Base-by-base conservation (phyloP, 345 rosid genomes). In the Odontarrhena argentea region DNA sequence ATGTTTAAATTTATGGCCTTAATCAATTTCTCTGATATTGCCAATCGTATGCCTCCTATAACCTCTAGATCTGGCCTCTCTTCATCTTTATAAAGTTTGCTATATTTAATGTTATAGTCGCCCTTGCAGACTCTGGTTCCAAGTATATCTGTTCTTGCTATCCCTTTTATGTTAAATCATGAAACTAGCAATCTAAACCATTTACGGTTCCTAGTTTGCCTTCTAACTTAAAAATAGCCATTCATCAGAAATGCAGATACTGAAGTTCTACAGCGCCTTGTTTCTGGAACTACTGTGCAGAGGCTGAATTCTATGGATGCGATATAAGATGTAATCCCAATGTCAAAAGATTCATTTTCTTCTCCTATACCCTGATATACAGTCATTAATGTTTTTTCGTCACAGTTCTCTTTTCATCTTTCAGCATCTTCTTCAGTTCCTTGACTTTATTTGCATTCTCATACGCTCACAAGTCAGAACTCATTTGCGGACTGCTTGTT, bases 281-380 rank as follows among this genome's bases (percentile, higher is more conserved):
- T 86, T 69, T 79, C 86, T 57, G 87, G 85, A 75, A 85, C 78
- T 69, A 63, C 76, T 73, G 50, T 54, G 57, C 96, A 86, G 75
- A 81, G 86, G 77, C 81, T 76, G 79, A 92, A 92, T 70, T 80
- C 96, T 71, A 58, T 87, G 75, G 98, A 89, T 74, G 88, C 87
- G 62, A 72, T 92, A 74, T 86, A 89, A 14, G 85, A 87, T 58
- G 67, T 92, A 64, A 51, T 83, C 62, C 63, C 38, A 13, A 70
- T 81, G 68, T 77, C 84, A 55, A 76, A 76, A 38, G 78, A 70
- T 66, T 74, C 87, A 46, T 57, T 69, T 63, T 69, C 77, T 65
- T 71, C 83, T 75, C 83, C 75, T 79, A 70, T 79, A 66, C 68
- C 83, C 60, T 86, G 96, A 96, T 89, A 82, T 60, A 42, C 18